Conservation (phyloP, 768 basidiomycete genomes). For the Hebeloma cylindrosporum region DNA sequence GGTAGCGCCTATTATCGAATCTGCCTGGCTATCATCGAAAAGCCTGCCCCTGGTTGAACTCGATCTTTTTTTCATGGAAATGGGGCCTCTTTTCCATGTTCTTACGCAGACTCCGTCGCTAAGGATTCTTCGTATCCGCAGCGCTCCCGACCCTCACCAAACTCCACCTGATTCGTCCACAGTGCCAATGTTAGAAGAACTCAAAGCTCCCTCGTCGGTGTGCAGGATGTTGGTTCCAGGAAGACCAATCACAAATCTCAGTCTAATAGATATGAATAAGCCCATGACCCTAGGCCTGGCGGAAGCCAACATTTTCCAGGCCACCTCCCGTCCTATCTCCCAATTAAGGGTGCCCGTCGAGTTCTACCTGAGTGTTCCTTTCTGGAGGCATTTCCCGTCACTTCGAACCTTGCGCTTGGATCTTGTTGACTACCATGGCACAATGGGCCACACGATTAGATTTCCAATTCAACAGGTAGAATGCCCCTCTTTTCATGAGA, state of each 20-base stretch:
- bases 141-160: not conserved
- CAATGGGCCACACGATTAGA: not conserved
- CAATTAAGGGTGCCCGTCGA: not conserved
- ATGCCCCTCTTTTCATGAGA: not conserved
- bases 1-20: too few species aligned
- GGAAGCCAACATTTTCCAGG: not conserved
- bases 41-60: not conserved
- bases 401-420: constrained; percentile 4
- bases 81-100: constrained; percentile 1
- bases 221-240: not conserved
- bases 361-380: not conserved
- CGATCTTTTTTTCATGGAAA: not conserved
- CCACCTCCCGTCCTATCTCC: constrained; percentile 1
- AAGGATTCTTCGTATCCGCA: constrained; percentile 8
- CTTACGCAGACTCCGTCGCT: constrained; percentile 7
- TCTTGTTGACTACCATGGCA: not conserved
- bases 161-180: not conserved
- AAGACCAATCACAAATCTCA: not conserved
- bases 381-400: constrained; percentile 10
- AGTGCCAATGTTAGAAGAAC: constrained; percentile 1
- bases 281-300: not conserved
- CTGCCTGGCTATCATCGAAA: too few species aligned
- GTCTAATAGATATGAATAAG: not conserved
- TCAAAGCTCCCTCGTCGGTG: not conserved
- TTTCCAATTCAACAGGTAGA: not conserved